Base-by-base conservation (phyloP, 257 asterid genomes). In the Solanum piurae region DNA sequence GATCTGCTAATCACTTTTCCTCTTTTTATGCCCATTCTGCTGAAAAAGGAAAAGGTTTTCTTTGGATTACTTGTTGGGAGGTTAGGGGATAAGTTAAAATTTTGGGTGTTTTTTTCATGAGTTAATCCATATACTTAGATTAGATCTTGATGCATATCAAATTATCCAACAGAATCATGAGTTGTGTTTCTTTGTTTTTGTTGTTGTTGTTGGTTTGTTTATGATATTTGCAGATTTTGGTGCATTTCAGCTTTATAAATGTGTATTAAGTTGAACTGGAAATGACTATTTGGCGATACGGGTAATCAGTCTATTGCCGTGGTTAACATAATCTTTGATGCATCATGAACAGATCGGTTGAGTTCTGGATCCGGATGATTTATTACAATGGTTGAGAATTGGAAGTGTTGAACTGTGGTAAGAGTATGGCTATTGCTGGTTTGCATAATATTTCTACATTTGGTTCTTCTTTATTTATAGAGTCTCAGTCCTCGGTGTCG, bases 401-500 rank as follows among this genome's bases (percentile, higher is more conserved):
- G 79, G 68, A 52, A 80, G 69, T 83, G 74, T 38, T 82, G 72
- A 85, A 60, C 40, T 8, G 69, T 38, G 89, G 88, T n/a, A n/a
- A 4, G 23, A 76, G 58, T 88, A 97, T 97, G 99, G 98, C 98
- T 20, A 94, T 94, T 90, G 92, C 96, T 4, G 98, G 96, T 83
- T 88, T 95, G 89, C 96, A 88, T 83, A 95, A 91, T 87, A 91
- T 90, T 66, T 89, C 96, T n/a, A 86, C 90, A 69, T 93, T 91
- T 76, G 93, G 92, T 86, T 86, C 93, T 83, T 87, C 98, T 55
- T 89, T 91, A 85, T 90, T 90, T 88, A 88, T 91, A 66, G 96
- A 94, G 79, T 87, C 94, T 62, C 89, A 71, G 87, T 89, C 92
- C 88, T 88, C 92, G 7, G 91, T 88, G 82, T 89, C 93, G 34